Base-by-base conservation (phyloP, 176 grass and related monocot genomes). In the Raddia distichophylla region DNA sequence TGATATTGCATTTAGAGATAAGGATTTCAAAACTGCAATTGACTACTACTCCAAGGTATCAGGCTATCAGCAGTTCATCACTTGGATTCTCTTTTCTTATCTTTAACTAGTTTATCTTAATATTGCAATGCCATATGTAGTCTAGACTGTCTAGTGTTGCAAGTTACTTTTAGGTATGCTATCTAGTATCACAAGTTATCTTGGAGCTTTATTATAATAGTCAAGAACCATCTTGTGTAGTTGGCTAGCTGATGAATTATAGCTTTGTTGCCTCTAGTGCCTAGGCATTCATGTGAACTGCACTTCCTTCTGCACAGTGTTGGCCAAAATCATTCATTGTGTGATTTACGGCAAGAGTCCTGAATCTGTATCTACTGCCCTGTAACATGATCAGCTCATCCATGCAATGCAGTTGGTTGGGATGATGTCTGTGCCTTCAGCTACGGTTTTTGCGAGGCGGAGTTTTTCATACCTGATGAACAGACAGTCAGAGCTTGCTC, bases 1-100 rank as follows among this genome's bases (percentile, higher is more conserved):
- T 18, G 97, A 99, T 50, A 93, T 95, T 80, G 97, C 97, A 86
- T 99, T 99, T 82, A 92, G 97, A 93, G 97, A 99, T 32, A 99
- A 99, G 65, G 97, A 99, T 88, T 99, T 99, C 64, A 95, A 99
- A 80, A 95, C 91, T 76, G 93, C 97, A 71, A 99, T 99, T 40
- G 93, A 96, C 18, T 99, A 99, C 85, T 99, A 99, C 48, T 95
- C 97, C 6, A 99, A 99, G 96, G 96, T 99, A 91, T 65, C 37
- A 5, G 2, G 96, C 93, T 99, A 91, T 65, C 37, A 5, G 2
- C 37, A 40, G 37, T 40, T 40, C 18, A 72, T 67, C 7, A 60
- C 70, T 6, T 50, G 14, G 47, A n/a, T 83, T 71, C n/a, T 78
- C 17, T 42, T 20, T 42, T 35, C 69, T 35, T 82, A 5, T 78